Base-by-base conservation (phyloP, 345 rosid species). In the Zanthoxylum bungeanum region DNA sequence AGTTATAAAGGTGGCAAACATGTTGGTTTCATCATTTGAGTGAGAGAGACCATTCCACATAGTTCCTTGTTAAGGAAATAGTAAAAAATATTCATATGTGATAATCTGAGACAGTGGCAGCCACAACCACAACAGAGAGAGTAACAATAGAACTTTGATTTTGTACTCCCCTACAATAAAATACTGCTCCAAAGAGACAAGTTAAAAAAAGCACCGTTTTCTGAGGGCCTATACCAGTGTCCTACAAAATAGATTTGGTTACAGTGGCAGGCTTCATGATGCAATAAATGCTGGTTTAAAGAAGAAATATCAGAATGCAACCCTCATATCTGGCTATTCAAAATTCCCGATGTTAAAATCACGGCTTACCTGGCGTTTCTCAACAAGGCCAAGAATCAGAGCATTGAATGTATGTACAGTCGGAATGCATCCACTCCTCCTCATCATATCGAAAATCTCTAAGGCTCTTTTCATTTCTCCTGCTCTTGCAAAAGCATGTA, bases 361-460 rank as follows among this genome's bases (percentile, higher is more conserved):
- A 44, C 19, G 52, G 69, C 24, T 53, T 85, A 94, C 97, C 97
- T 89, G 91, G 59, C 88, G 81, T 83, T 88, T 92, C 89, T 95
- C 97, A 60, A 89, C 97, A 61, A 90, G 86, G 25, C 97, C 98
- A 60, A 90, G 96, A 77, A 95, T 89, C 84, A 95, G 74, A 40
- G 96, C 99, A 68, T 90, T 95, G 83, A 76, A 94, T 61, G 97
- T 92, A 73, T 95, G 97, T 59, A 95, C 97, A 6, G 92, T 84
- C 56, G 99, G 97, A 76, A 90, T 84, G 84, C 99, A 92, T 39
- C 99, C 99, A 39, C 90, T 84, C 78, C 87, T 76, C 78, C 98
- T 88, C 98, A 95, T 95, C 88, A 86, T 83, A 82, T 95, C 93
- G 28, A 95, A 92, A 72, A 86, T 74, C 66, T 95, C 96, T 36